Evolutionary conservation across 495 filamentous ascomycete genomes (phyloP), one percentile per base, ranked within the genome.

Genomic region (Oidiodendron maius): DNA sequence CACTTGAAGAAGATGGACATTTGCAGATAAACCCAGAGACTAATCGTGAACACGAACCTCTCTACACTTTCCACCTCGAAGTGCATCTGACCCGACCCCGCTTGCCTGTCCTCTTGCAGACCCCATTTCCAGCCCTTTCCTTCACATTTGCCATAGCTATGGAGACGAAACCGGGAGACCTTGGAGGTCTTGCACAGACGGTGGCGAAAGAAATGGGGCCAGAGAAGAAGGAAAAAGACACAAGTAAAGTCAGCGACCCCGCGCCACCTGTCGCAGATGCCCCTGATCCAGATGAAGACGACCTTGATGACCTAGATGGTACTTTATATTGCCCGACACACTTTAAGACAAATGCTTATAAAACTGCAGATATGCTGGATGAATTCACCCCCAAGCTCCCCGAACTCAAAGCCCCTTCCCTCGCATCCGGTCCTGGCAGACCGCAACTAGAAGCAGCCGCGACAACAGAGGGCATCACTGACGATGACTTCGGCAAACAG

Each of bases 231-330:
- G 24, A 38, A 10, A 26, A 25, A 30, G 26, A 47, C 18, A 22
- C 48, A 23, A 30, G 16, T 4, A 40, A 53, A 43, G 4, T 26
- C 16, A 35, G 24, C 12, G 46, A 28, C 24, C 46, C 40, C 26
- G 36, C 35, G 24, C 38, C 45, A 5, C 12, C 26, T 13, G 17
- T 26, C 16, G 48, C 51, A 18, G 47, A 54, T 48, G 77, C 75
- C 1, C 74, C 83, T 15, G 87, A 89, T 60, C 84, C 85, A 22
- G 86, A 89, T 52, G 86, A 89, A 61, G 86, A 89, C 63, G 89
- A 95, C 60, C 75, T 95, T 16, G 90, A 95, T 61, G 91, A 96
- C 61, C 69, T 97, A 36, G 91, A 97, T 65, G 91, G 89, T 86
- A 41, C 16, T n/a, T 22, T 5, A 21, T 5, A 38, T 38, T 6